Evolutionary conservation across 192 early-diverging fungal genomes (phyloP), one percentile per base, ranked within the genome.

Genomic region (Backusella luteola): DNA sequence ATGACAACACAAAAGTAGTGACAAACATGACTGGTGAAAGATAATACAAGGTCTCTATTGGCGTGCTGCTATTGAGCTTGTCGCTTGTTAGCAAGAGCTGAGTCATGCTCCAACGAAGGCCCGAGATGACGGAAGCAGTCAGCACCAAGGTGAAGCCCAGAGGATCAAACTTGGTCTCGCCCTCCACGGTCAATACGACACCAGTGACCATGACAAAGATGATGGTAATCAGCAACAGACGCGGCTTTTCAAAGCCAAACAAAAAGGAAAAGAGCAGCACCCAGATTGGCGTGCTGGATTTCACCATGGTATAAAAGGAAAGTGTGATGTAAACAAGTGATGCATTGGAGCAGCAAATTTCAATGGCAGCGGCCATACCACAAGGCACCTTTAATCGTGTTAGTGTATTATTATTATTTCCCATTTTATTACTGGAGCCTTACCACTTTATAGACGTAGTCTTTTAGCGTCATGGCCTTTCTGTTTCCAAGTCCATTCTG

Each of bases 301-400:
- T 92, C 34, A 92, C 88, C 90, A 92, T 91, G 34, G 91, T 96
- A 80, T 95, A 95, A 77, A 96, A 95, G n/a, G 91, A 90, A 21
- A 96, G 86, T 9, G 95, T 90, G 66, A 96, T 93, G 76, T 84
- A 87, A 79, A 93, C 87, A 41, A 96, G 88, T 34, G 90, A 91
- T 14, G 89, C 87, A 83, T 96, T 96, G 8, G 93, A 89, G 76
- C 93, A 87, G 49, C 93, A 92, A 77, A 96, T 94, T 76, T 96
- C 95, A 29, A 95, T 73, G 19, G 93, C 93, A 26, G 95, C 92
- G 6, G 93, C 89, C 17, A 93, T 74, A 12, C 91, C 94, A 69
- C 82, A 84, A 14, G 82, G 82, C 19, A 84, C 79, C 82, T 84
- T 23, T 63, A n/a, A 32, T 32, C 0, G 32, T 53, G 6, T 53